phyloP scores from a whole-genome alignment of 208 protist genomes.

The Acanthamoeba lenticulata region DNA sequence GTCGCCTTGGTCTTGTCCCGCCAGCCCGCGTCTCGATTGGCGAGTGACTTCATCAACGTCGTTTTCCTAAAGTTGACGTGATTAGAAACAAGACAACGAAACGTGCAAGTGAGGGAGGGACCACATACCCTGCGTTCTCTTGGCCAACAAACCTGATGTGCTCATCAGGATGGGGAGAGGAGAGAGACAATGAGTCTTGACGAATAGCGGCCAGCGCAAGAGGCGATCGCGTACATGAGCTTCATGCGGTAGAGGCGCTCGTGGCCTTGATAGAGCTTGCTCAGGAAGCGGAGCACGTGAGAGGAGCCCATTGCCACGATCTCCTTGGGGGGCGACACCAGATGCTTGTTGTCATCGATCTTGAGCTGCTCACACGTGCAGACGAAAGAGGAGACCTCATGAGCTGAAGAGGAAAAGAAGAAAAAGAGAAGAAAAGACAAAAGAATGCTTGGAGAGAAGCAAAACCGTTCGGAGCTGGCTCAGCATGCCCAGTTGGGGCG shows the following conservation, averaged over 20 bases:
- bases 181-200: too few relatives aligned
- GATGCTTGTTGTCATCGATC: conserved; percentile 7
- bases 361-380: not conserved
- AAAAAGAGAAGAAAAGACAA: not conserved
- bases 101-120: not conserved
- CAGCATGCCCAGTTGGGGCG: conserved; percentile 41
- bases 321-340: conserved; percentile 8
- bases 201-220: too few relatives aligned
- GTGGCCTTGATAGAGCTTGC: conserved; percentile 26
- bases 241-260: conserved; percentile 60
- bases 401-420: not conserved
- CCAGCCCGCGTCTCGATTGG: not conserved
- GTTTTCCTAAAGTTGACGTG: not conserved
- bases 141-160: conserved; percentile 46
- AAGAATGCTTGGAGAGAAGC: not conserved
- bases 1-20: not conserved
- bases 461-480: not conserved
- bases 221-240: conserved; percentile 32
- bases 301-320: conserved; percentile 39
- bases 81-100: not conserved
- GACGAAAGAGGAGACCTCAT: not conserved
- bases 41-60: not conserved
- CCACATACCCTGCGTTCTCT: conserved; percentile 16
- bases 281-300: conserved; percentile 19
- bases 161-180: not conserved